phyloP scores from a whole-genome alignment of 768 basidiomycete genomes.

The Agrocybe pediades region DNA sequence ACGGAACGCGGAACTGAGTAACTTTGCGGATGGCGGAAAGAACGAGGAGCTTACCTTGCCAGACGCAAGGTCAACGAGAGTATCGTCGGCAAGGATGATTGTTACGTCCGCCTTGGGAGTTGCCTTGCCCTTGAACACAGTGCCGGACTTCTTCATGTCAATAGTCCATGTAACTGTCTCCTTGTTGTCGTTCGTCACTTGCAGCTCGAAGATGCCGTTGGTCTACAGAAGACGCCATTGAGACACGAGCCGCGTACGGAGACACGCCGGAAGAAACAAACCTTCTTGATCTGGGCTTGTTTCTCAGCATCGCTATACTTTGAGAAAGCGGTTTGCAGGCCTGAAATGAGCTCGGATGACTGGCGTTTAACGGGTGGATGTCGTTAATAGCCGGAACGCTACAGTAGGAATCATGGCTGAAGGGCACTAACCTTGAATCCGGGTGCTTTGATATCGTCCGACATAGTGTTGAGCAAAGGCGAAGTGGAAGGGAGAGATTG shows the following conservation, averaged over 20 bases:
- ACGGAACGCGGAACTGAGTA: neutral
- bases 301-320: constrained; percentile 62
- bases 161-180: constrained; percentile 86
- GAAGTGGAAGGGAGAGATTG: constrained; percentile 11
- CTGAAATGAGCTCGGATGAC: constrained; percentile 68
- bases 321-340: constrained; percentile 53
- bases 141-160: constrained; percentile 85
- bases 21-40: neutral
- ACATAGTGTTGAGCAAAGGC: constrained; percentile 45
- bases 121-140: constrained; percentile 72
- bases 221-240: constrained; percentile 46
- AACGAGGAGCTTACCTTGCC: constrained; percentile 57
- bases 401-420: neutral
- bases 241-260: neutral
- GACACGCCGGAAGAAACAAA: constrained; percentile 18
- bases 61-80: constrained; percentile 66
- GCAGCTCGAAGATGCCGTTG: constrained; percentile 87
- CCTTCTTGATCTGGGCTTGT: constrained; percentile 76
- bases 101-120: constrained; percentile 83
- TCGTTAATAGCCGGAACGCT: neutral
- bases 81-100: constrained; percentile 76
- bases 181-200: constrained; percentile 72
- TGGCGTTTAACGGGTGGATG: constrained; percentile 25
- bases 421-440: constrained; percentile 65
- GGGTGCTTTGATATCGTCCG: constrained; percentile 64